Base-by-base conservation (phyloP, 345 rosid genomes). In the Noccaea bulbosa region DNA sequence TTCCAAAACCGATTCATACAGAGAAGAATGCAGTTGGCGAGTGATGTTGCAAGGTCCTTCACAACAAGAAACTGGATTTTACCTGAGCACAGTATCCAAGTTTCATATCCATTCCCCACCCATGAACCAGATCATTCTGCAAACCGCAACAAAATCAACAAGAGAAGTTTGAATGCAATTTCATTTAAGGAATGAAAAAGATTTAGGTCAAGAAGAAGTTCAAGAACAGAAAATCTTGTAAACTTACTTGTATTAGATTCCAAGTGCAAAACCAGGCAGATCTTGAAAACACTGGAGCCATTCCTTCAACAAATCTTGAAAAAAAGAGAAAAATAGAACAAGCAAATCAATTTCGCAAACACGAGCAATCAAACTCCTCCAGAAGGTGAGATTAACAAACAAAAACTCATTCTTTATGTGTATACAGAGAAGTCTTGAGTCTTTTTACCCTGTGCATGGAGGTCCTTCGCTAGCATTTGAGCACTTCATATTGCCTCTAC, bases 251-350 rank as follows among this genome's bases (percentile, higher is more conserved):
- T 81, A 94, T 91, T 24, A 94, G 95, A 83, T 94, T 93, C 99
- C 99, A 94, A 69, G 99, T 83, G 80, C 99, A 94, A 75, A 84
- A 87, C 99, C 99, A 94, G 62, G 99, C 98, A 77, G 95, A 77
- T 83, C 98, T 89, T 9, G 99, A 91, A 78, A 94, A 91, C 57
- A 94, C 99, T 1, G 99, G 99, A 78, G 99, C 99, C 99, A 94
- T 94, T 27, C 99, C 99, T 78, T 94, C 99, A 56, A 94, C 98
- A 85, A 94, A 94, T 65, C 99, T 94, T 66, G 14, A 74, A 34
- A 52, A 14, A 54, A 2, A 40, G 7, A 41, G 2, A 51, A 40
- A 40, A 1, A 11, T 17, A 37, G 44, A 17, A 27, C 22, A 41
- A 49, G 16, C 17, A 30, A 22, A 22, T 22, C 24, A 22, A 22